Percentiles rank a stretch among this genome's conserved stretches.
These are phyloP conservation scores for Mycena latifolia DNA, from an alignment of 768 basidiomycete species.

Conservation along the genomic window DNA sequence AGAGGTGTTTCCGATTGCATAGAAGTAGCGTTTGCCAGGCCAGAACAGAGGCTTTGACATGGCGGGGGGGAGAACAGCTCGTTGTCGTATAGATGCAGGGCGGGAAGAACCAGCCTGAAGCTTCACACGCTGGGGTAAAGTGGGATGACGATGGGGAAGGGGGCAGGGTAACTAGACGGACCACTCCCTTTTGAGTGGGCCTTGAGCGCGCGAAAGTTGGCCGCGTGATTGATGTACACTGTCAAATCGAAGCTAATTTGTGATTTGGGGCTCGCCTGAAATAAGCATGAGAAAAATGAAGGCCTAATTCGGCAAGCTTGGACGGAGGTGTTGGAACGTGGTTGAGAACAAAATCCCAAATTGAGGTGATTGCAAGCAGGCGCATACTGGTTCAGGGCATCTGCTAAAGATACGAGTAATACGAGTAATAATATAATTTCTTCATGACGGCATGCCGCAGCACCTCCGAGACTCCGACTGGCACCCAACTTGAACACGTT, in stretches of 20 bases:
- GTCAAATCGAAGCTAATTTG: slow-evolving; percentile 28
- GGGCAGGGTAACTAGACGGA: slow-evolving; percentile 10
- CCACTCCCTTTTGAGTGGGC: slow-evolving; percentile 18
- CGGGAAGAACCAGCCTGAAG: slow-evolving; percentile 13
- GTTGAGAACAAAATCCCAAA: slow-evolving; percentile 19
- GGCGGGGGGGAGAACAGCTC: slow-evolving; percentile 17
- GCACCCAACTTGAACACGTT: neutral
- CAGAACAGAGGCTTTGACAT: slow-evolving; percentile 60
- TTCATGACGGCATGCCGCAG: neutral
- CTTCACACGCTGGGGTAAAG: slow-evolving; percentile 17
- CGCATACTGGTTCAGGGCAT: slow-evolving; percentile 2
- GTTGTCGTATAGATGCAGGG: too few relatives aligned
- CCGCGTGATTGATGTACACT: slow-evolving; percentile 27
- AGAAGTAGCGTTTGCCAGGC: slow-evolving; percentile 62
- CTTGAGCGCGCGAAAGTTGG: slow-evolving; percentile 24
- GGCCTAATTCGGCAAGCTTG: slow-evolving; percentile 25
- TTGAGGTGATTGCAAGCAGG: slow-evolving; percentile 19
- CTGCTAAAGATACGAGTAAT: too few relatives aligned
- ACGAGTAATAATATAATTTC: slow-evolving; percentile 4
- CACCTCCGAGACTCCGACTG: slow-evolving; percentile 6
- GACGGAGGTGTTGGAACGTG: slow-evolving; percentile 21
- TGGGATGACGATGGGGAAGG: slow-evolving; percentile 21
- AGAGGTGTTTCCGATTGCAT: slow-evolving; percentile 72
- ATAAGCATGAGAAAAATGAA: slow-evolving; percentile 22
- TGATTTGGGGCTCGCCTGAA: slow-evolving; percentile 27